phyloP scores from a whole-genome alignment of 768 basidiomycete genomes.

The Suillus occidentalis region DNA sequence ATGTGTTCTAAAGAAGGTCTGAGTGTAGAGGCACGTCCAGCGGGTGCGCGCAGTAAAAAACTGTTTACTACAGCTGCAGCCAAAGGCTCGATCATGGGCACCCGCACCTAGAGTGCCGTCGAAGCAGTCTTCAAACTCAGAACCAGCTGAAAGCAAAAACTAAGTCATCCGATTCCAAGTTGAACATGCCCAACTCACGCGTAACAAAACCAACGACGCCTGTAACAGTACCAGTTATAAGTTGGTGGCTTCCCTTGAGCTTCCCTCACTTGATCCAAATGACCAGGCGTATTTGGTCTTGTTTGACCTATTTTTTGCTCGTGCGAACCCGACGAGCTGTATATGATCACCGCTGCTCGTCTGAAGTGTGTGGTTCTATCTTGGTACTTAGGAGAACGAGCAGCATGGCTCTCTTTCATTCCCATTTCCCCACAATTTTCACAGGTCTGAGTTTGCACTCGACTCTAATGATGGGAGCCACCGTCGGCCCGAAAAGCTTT shows the following conservation, averaged over 20 bases:
- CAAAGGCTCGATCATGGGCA: slow-evolving; percentile 66
- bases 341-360: too few relatives aligned
- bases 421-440: neutral
- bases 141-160: neutral
- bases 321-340: neutral
- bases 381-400: neutral
- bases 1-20: slow-evolving; percentile 31
- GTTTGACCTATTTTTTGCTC: neutral
- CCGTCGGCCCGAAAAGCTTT: neutral
- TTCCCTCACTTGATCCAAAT: neutral
- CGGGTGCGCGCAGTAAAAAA: slow-evolving; percentile 35
- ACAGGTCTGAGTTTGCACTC: neutral
- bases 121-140: slow-evolving; percentile 8
- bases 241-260: too few relatives aligned
- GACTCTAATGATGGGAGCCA: neutral
- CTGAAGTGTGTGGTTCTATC: neutral
- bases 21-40: slow-evolving; percentile 26
- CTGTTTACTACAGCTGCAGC: slow-evolving; percentile 53
- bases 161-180: neutral
- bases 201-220: neutral
- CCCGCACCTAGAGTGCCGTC: slow-evolving; percentile 24
- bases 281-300: neutral
- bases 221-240: neutral
- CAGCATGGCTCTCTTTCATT: neutral
- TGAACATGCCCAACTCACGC: neutral